phyloP scores from a whole-genome alignment of 352 stramenopile genomes.

The Hyaloperonospora arabidopsidis region DNA sequence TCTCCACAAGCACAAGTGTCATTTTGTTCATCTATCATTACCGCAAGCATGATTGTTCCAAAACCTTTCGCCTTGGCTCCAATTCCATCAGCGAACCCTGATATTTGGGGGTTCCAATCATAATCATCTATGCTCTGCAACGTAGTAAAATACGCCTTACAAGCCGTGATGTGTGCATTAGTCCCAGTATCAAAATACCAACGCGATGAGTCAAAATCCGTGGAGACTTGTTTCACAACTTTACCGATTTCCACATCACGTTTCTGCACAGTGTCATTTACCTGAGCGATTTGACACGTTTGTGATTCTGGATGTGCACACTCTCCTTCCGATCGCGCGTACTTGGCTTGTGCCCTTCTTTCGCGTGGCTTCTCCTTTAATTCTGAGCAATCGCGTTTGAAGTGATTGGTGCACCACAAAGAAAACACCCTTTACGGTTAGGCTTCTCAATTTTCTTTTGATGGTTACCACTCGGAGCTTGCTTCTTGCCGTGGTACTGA shows the following conservation, averaged over 20 bases:
- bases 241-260: neutral
- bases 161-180: neutral
- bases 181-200: slow-evolving; percentile 1
- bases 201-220: no score
- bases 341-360: neutral
- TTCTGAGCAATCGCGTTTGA: neutral
- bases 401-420: neutral
- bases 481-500: no score
- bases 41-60: neutral
- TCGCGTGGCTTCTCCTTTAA: neutral
- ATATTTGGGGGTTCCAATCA: neutral
- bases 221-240: no score
- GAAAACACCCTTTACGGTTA: neutral
- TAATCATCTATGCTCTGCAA: neutral
- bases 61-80: neutral
- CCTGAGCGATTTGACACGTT: no score
- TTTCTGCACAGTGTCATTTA: neutral
- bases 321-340: neutral
- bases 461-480: neutral
- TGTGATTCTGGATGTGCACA: no score
- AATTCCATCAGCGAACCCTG: neutral
- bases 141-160: neutral
- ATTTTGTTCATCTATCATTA: slow-evolving; percentile 5
- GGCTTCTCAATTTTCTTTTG: neutral
- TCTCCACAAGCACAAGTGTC: slow-evolving; percentile 1